Percentiles rank a stretch among this genome's conserved stretches.
These are phyloP conservation scores for Martiniozyma asiatica DNA, from an alignment of 1,139 yeast species.

Conservation along the genomic window DNA sequence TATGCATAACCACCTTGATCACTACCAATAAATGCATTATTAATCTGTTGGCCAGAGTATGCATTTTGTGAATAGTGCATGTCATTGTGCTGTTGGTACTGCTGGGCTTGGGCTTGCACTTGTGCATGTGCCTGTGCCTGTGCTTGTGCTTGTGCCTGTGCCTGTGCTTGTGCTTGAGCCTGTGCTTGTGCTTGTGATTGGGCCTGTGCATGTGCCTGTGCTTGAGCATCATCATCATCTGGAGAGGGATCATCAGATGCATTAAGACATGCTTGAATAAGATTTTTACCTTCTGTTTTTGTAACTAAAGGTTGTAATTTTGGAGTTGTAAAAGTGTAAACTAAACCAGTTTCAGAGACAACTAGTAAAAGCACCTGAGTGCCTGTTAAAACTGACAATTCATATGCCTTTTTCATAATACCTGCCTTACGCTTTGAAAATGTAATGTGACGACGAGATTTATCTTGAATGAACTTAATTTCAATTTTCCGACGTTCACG, in stretches of 20 bases:
- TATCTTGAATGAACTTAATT: constrained; percentile 92
- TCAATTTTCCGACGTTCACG: constrained; percentile 95
- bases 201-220: constrained; percentile 14
- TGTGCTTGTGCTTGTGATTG: constrained; percentile 15
- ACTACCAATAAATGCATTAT: too few species aligned
- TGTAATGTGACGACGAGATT: constrained; percentile 94
- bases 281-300: constrained; percentile 90
- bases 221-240: constrained; percentile 43
- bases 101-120: constrained; percentile 12
- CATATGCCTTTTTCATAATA: constrained; percentile 97
- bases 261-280: constrained; percentile 92
- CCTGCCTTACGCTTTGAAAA: constrained; percentile 97
- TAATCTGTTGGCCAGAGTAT: constrained; percentile 2
- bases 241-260: constrained; percentile 77
- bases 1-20: constrained; percentile 7
- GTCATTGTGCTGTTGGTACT: constrained; percentile 6
- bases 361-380: constrained; percentile 90
- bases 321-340: constrained; percentile 97
- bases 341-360: constrained; percentile 94
- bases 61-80: not conserved
- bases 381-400: constrained; percentile 88
- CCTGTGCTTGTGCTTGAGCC: constrained; percentile 16
- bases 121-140: constrained; percentile 12
- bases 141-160: too few species aligned
- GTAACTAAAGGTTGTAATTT: constrained; percentile 95